Evolutionary conservation across 1,139 yeast genomes (phyloP).

Genomic region (Lodderomyces metapsilosis): DNA sequence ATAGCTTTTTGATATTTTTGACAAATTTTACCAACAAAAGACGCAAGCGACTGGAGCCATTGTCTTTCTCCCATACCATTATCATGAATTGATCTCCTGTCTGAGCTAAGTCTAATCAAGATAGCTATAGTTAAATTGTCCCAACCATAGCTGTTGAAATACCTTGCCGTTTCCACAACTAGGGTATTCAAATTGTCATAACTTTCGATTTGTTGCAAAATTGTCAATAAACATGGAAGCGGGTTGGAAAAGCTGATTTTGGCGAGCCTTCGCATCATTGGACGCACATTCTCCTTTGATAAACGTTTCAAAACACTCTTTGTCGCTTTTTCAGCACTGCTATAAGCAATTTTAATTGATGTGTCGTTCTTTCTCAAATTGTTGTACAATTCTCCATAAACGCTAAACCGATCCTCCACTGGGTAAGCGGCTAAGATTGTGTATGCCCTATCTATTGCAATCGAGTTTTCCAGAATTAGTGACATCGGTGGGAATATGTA

Average conservation of each 20-base stretch:
- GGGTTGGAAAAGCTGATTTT: constrained; percentile 82
- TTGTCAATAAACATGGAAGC: constrained; percentile 65
- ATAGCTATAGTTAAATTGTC: constrained; percentile 78
- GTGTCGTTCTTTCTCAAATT: constrained; percentile 59
- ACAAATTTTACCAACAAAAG: constrained; percentile 65
- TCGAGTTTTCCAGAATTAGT: constrained; percentile 57
- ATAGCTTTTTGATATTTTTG: constrained; percentile 49
- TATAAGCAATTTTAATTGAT: constrained; percentile 60
- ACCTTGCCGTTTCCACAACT: constrained; percentile 77
- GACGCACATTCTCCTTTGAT: constrained; percentile 79
- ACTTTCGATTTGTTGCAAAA: constrained; percentile 78
- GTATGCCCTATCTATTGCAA: constrained; percentile 61
- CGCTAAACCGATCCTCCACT: constrained; percentile 64
- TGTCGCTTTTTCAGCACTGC: constrained; percentile 77
- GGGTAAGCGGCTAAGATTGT: constrained; percentile 54
- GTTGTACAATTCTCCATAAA: constrained; percentile 77
- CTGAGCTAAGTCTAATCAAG: constrained; percentile 66
- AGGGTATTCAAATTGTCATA: constrained; percentile 82
- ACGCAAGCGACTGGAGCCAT: constrained; percentile 79
- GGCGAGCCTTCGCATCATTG: constrained; percentile 76
- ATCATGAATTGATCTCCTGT: constrained; percentile 64
- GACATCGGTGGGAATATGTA: constrained; percentile 70
- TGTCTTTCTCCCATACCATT: constrained; percentile 82
- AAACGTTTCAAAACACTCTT: constrained; percentile 79
- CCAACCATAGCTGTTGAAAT: constrained; percentile 80